Evolutionary conservation across 371 early-diverging fungal species (phyloP).

Genomic region (Syncephalastrum racemosum): DNA sequence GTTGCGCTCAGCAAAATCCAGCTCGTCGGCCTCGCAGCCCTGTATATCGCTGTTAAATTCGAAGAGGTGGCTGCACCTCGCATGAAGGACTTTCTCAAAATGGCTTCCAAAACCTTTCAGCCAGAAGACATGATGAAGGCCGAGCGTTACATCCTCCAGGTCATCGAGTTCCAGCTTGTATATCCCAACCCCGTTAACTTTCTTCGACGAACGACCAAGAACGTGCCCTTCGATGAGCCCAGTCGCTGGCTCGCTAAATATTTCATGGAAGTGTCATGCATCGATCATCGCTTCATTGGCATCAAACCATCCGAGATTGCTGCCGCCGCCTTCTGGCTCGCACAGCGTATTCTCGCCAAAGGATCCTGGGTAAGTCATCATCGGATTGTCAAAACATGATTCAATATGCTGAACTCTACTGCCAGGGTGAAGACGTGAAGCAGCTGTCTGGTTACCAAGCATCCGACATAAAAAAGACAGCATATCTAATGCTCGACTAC

Average conservation of each 20-base stretch:
- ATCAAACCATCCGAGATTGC: slow-evolving; percentile 82
- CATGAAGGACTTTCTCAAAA: slow-evolving; percentile 76
- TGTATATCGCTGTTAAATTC: slow-evolving; percentile 96
- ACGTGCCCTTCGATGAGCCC: slow-evolving; percentile 84
- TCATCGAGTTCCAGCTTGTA: slow-evolving; percentile 79
- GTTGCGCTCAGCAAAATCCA: slow-evolving; percentile 91
- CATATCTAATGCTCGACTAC: slow-evolving; percentile 68
- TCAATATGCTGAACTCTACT: not conserved
- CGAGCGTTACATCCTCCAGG: slow-evolving; percentile 87
- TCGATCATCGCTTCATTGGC: slow-evolving; percentile 83
- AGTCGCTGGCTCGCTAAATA: slow-evolving; percentile 94
- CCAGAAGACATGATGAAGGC: slow-evolving; percentile 85
- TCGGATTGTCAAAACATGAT: not conserved
- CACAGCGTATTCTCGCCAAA: slow-evolving; percentile 82
- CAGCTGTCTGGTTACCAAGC: slow-evolving; percentile 79
- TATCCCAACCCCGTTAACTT: slow-evolving; percentile 91
- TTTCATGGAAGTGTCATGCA: slow-evolving; percentile 91
- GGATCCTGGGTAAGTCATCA: slow-evolving; percentile 71
- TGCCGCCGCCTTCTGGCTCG: slow-evolving; percentile 84
- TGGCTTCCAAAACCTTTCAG: slow-evolving; percentile 76
- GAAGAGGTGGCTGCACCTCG: slow-evolving; percentile 93
- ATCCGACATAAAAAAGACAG: slow-evolving; percentile 61
- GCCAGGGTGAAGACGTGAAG: slow-evolving; percentile 56
- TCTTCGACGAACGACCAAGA: slow-evolving; percentile 86
- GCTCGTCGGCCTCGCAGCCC: slow-evolving; percentile 92